phyloP scores from a whole-genome alignment of 78 protist genomes.

The Dictyostelium capitatum region DNA sequence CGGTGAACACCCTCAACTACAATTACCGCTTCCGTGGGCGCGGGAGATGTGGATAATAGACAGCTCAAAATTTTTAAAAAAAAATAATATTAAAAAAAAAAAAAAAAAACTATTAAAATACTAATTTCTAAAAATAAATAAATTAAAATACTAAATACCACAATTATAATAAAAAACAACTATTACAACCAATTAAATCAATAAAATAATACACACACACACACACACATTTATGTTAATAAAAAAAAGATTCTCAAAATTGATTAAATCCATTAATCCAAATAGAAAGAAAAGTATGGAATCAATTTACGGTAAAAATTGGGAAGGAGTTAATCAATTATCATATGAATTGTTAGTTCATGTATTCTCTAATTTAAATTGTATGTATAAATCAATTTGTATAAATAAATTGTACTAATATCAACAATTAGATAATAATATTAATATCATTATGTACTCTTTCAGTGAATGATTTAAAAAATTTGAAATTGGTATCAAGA shows the following conservation, averaged over 20 bases:
- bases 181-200: not conserved
- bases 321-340: conserved; percentile 17
- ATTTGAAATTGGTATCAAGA: conserved; percentile 40
- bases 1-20: too few relatives aligned
- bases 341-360: conserved; percentile 57
- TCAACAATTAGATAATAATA: too few relatives aligned
- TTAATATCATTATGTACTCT: not conserved
- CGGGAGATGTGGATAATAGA: too few relatives aligned
- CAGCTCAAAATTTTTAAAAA: too few relatives aligned
- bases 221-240: not conserved
- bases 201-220: too few relatives aligned
- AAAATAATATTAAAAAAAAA: not conserved
- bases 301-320: not conserved
- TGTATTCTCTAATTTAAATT: conserved; percentile 51
- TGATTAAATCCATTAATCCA: not conserved
- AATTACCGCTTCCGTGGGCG: too few relatives aligned
- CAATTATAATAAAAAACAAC: too few relatives aligned
- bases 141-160: too few relatives aligned
- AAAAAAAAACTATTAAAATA: not conserved
- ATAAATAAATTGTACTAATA: too few relatives aligned
- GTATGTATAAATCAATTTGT: not conserved
- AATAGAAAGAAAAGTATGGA: conserved; percentile 23
- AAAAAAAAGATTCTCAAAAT: not conserved
- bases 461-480: conserved; percentile 51
- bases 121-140: too few relatives aligned